Evolutionary conservation across 306 rosid genomes (phyloP).

Genomic region (Castanea sativa): DNA sequence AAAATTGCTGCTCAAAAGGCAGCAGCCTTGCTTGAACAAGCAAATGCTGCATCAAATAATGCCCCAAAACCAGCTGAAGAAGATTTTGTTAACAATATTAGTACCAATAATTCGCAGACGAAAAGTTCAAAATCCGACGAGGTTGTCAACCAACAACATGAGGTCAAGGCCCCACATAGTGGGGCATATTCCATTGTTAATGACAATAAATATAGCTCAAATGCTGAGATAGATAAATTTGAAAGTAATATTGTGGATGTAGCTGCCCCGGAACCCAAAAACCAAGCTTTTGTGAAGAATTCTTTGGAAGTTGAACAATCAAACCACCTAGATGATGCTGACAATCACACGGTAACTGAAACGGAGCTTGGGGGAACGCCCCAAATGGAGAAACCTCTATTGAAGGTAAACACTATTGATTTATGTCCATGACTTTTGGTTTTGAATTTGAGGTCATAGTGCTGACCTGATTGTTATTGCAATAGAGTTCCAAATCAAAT

Average conservation of each 20-base stretch:
- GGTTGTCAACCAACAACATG: slow-evolving; percentile 30
- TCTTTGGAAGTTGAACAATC: slow-evolving; percentile 39
- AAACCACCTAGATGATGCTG: slow-evolving; percentile 35
- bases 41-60: slow-evolving; percentile 35
- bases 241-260: slow-evolving; percentile 32
- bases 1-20: slow-evolving; percentile 84
- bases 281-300: slow-evolving; percentile 22
- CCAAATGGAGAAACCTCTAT: slow-evolving; percentile 35
- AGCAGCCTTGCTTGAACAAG: slow-evolving; percentile 77
- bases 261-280: slow-evolving; percentile 27
- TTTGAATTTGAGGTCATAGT: slow-evolving; percentile 6
- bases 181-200: slow-evolving; percentile 4
- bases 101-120: slow-evolving; percentile 5
- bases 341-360: slow-evolving; percentile 20
- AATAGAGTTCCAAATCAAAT: slow-evolving; percentile 33
- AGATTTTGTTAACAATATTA: background rate
- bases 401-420: slow-evolving; percentile 39
- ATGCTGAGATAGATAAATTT: slow-evolving; percentile 22
- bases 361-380: slow-evolving; percentile 40
- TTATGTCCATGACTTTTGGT: background rate
- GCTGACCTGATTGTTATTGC: slow-evolving; percentile 20
- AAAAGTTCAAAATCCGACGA: slow-evolving; percentile 23
- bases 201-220: slow-evolving; percentile 16
- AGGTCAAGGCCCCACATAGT: slow-evolving; percentile 13
- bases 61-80: slow-evolving; percentile 14